Evolutionary conservation across 352 stramenopile genomes (phyloP).

Genomic region (Phytophthora rubi): DNA sequence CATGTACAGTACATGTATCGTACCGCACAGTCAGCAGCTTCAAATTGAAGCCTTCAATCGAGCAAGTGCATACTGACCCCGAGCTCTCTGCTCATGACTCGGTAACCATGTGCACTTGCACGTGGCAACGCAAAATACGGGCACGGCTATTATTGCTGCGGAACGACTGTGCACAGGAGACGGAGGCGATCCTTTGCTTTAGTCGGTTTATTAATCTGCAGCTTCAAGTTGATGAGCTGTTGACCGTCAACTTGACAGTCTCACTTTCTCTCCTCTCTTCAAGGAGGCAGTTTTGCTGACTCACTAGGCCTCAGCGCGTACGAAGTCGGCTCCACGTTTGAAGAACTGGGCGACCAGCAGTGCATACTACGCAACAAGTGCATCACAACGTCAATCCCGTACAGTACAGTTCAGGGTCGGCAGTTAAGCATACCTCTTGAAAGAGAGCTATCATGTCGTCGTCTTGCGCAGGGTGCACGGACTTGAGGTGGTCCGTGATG

Average conservation of each 20-base stretch:
- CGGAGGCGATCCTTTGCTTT: background rate
- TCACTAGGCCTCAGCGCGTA: background rate
- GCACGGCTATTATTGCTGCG: no score
- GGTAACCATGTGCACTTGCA: no score
- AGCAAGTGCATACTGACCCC: no score
- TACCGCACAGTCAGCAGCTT: conserved; percentile 2
- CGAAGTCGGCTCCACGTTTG: conserved; percentile 17
- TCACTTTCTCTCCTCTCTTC: background rate
- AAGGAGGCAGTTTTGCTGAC: background rate
- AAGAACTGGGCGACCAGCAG: conserved; percentile 34
- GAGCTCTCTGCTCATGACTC: no score
- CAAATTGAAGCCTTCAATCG: background rate
- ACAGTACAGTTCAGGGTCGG: background rate
- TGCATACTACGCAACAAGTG: conserved; percentile 29
- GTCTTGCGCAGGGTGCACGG: conserved; percentile 11
- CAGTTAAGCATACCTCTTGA: conserved; percentile 30
- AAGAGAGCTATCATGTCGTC: conserved; percentile 27
- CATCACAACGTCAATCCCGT: background rate
- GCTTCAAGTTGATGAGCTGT: background rate
- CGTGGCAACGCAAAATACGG: no score
- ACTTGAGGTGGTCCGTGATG: conserved; percentile 36
- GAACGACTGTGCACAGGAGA: no score
- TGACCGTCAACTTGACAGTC: background rate
- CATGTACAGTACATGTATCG: no score
- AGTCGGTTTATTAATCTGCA: background rate